phyloP scores from a whole-genome alignment of 306 rosid species.

The Cicer bijugum region DNA sequence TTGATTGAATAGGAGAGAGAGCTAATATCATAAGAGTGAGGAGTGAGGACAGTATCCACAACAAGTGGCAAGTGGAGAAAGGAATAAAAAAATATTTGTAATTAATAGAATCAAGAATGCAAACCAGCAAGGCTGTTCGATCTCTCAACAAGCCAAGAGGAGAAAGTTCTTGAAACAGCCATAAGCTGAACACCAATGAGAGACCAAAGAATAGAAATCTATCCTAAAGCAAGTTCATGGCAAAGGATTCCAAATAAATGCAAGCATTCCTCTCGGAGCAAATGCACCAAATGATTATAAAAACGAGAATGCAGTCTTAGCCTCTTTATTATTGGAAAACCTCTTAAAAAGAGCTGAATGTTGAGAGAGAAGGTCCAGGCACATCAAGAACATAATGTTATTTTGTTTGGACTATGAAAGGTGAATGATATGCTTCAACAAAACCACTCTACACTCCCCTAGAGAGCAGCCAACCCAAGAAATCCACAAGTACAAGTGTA shows the following conservation, averaged over 20 bases:
- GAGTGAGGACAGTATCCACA: background rate
- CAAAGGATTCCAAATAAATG: conserved; percentile 35
- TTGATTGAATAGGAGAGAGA: conserved; percentile 7
- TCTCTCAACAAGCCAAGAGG: background rate
- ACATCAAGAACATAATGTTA: background rate
- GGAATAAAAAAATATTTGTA: background rate
- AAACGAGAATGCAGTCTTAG: conserved; percentile 19
- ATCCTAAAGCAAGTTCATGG: conserved; percentile 3
- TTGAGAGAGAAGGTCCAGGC: background rate
- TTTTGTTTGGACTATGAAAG: background rate
- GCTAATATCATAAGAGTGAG: background rate
- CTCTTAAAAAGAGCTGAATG: conserved; percentile 14
- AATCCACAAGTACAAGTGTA: background rate
- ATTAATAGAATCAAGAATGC: conserved; percentile 4
- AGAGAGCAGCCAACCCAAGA: conserved; percentile 21
- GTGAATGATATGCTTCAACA: conserved; percentile 13
- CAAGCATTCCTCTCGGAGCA: conserved; percentile 29
- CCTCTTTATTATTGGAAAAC: background rate
- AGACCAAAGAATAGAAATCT: conserved; percentile 9
- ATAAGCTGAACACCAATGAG: conserved; percentile 7
- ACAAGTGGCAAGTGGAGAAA: background rate
- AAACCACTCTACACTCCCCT: conserved; percentile 15
- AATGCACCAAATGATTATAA: conserved; percentile 19
- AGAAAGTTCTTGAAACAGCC: conserved; percentile 30
- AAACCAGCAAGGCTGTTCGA: conserved; percentile 26